Evolutionary conservation across 2,329 filamentous ascomycete species (phyloP).

Genomic region (Phialophora macrospora): DNA sequence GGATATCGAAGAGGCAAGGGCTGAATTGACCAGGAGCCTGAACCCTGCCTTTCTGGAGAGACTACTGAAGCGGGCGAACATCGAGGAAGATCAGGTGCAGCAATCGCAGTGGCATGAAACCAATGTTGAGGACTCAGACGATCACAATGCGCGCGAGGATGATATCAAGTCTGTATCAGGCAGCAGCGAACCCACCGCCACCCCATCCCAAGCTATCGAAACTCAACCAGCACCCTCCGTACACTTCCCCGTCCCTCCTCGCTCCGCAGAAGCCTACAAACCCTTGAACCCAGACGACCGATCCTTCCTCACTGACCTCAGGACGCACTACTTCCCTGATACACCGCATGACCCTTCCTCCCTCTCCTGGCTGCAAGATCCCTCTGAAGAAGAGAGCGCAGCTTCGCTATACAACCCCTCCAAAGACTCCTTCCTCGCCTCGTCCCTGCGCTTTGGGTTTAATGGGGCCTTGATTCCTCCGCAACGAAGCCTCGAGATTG

Average conservation of each 20-base stretch:
- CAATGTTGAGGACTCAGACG: constrained; percentile 3
- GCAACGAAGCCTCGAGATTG: constrained; percentile 71
- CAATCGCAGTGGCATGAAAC: constrained; percentile 28
- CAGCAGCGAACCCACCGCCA: constrained; percentile 17
- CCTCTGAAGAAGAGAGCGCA: constrained; percentile 65
- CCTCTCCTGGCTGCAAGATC: constrained; percentile 87
- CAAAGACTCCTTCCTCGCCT: constrained; percentile 65
- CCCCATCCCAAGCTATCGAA: constrained; percentile 4
- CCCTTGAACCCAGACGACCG: constrained; percentile 83
- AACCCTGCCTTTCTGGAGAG: constrained; percentile 76
- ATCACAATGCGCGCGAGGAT: background rate
- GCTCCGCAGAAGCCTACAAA: constrained; percentile 58
- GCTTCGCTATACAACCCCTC: constrained; percentile 80
- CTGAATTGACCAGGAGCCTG: constrained; percentile 78
- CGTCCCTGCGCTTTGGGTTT: constrained; percentile 87
- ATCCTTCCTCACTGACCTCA: constrained; percentile 80
- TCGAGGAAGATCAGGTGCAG: constrained; percentile 61
- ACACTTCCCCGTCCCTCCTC: constrained; percentile 53
- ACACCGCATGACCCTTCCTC: constrained; percentile 83
- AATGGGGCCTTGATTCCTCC: constrained; percentile 79
- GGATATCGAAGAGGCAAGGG: constrained; percentile 79
- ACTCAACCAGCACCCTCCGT: constrained; percentile 44
- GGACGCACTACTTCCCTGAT: constrained; percentile 90
- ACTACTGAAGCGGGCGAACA: constrained; percentile 74
- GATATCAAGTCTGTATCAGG: constrained; percentile 29